Percentiles rank a stretch among this genome's conserved stretches.
phyloP scores from a whole-genome alignment of 169 alveolate genomes.

The Plasmodium relictum region DNA sequence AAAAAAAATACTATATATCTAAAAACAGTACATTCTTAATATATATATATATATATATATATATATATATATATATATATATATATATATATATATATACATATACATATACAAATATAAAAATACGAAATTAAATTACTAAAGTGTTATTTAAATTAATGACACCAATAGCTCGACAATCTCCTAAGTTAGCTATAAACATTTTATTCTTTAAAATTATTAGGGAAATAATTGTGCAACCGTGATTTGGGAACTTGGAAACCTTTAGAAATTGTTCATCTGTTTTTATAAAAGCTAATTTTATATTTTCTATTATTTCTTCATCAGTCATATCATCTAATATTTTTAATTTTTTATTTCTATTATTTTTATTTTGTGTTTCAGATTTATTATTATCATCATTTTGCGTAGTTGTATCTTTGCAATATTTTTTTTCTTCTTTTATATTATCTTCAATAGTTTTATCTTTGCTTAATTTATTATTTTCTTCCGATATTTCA shows the following conservation, averaged over 20 bases:
- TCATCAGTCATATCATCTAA: slow-evolving; percentile 66
- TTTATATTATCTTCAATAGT: background rate
- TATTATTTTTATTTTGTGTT: background rate
- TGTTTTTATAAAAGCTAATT: slow-evolving; percentile 63
- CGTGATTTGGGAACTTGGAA: slow-evolving; percentile 71
- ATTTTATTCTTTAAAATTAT: slow-evolving; percentile 58
- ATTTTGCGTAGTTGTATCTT: background rate
- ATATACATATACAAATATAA: background rate
- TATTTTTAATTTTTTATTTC: slow-evolving; percentile 15
- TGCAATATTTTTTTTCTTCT: background rate
- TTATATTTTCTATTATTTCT: slow-evolving; percentile 59
- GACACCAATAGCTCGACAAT: slow-evolving; percentile 76
- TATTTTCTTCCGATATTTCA: background rate
- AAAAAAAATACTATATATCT: background rate
- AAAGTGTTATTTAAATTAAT: slow-evolving; percentile 39
- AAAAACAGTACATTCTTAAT: background rate
- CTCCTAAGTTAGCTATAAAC: slow-evolving; percentile 72
- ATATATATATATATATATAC: background rate
- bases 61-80: background rate
- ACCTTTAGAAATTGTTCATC: slow-evolving; percentile 60
- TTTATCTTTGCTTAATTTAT: background rate
- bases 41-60: slow-evolving; percentile 6
- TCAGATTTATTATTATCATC: slow-evolving; percentile 3
- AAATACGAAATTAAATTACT: slow-evolving; percentile 14
- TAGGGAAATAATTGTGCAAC: slow-evolving; percentile 58